A percentile compares a stretch with the other conserved stretches of the same genome.
phyloP scores from a whole-genome alignment of 2,329 filamentous ascomycete genomes.

The Microsporum canis region DNA sequence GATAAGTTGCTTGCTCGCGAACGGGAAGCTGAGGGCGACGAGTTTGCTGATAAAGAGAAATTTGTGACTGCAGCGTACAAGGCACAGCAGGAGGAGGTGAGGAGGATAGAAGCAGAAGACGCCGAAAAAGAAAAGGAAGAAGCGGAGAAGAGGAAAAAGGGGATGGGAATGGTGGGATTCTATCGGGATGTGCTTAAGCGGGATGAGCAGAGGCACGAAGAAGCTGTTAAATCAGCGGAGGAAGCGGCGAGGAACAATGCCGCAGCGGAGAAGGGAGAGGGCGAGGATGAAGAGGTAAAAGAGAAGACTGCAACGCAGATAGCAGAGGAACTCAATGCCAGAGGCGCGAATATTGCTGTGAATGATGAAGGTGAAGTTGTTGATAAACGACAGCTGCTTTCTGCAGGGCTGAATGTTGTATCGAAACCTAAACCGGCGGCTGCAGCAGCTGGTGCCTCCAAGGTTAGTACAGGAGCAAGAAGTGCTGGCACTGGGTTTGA shows the following conservation, averaged over 20 bases:
- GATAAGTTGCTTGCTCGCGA: conserved; percentile 51
- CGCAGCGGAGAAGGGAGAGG: conserved; percentile 25
- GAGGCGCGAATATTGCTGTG: conserved; percentile 43
- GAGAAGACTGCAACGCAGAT: conserved; percentile 42
- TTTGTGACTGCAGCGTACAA: conserved; percentile 57
- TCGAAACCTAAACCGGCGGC: conserved; percentile 39
- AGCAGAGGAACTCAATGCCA: conserved; percentile 44
- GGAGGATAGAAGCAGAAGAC: conserved; percentile 48
- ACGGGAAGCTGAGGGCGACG: conserved; percentile 54
- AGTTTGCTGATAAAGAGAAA: conserved; percentile 55
- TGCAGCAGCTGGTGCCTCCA: conserved; percentile 6
- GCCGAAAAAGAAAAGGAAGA: conserved; percentile 43
- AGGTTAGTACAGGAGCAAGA: conserved; percentile 11
- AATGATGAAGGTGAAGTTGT: conserved; percentile 56
- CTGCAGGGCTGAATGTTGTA: conserved; percentile 50
- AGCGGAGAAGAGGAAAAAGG: conserved; percentile 38
- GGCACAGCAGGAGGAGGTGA: conserved; percentile 50
- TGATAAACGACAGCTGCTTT: conserved; percentile 52
- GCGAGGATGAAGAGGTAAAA: conserved; percentile 18
- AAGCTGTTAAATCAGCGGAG: conserved; percentile 45
- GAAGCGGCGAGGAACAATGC: conserved; percentile 25
- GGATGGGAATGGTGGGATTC: conserved; percentile 48
- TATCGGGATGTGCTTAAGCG: conserved; percentile 50
- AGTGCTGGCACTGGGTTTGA: conserved; percentile 14
- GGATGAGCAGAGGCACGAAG: conserved; percentile 46